Evolutionary conservation across 2,329 filamentous ascomycete species (phyloP).

Genomic region (Cladosporium austrohemisphaericum): DNA sequence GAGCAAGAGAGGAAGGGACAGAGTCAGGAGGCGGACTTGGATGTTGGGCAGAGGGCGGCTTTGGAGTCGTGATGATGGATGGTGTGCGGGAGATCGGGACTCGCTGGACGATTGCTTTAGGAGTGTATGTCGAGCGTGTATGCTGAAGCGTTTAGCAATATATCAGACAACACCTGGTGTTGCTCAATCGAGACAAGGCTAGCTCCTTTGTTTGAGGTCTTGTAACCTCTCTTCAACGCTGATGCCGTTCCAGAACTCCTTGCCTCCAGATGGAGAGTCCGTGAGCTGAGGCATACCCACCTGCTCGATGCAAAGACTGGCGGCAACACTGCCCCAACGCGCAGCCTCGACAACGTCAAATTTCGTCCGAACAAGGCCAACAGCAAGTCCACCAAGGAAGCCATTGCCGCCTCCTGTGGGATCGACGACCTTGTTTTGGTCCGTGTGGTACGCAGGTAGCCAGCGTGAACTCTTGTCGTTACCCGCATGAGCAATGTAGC

Average conservation of each 20-base stretch:
- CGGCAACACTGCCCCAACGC: conserved; percentile 74
- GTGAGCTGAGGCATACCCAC: conserved; percentile 69
- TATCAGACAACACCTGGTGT: not conserved
- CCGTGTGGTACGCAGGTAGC: conserved; percentile 71
- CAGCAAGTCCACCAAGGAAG: conserved; percentile 65
- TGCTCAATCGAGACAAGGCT: not conserved
- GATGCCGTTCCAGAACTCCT: conserved; percentile 49
- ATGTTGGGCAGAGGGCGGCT: conserved; percentile 1
- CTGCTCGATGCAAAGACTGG: conserved; percentile 93
- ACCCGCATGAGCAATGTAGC: conserved; percentile 43
- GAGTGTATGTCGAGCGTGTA: too few species aligned
- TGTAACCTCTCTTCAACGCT: conserved; percentile 40
- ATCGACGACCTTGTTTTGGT: conserved; percentile 64
- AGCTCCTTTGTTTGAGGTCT: conserved; percentile 37
- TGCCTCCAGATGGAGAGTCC: not conserved
- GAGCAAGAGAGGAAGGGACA: conserved; percentile 27
- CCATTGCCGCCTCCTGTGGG: conserved; percentile 93
- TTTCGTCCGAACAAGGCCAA: conserved; percentile 55
- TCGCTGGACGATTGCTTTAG: conserved; percentile 22
- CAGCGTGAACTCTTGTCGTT: conserved; percentile 46
- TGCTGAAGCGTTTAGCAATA: not conserved
- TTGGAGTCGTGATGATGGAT: not conserved
- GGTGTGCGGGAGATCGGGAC: not conserved
- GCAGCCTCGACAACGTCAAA: conserved; percentile 64
- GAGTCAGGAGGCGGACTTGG: not conserved